Evolutionary conservation across 2,329 filamentous ascomycete species (phyloP).

Genomic region (Pyrenophora teres): DNA sequence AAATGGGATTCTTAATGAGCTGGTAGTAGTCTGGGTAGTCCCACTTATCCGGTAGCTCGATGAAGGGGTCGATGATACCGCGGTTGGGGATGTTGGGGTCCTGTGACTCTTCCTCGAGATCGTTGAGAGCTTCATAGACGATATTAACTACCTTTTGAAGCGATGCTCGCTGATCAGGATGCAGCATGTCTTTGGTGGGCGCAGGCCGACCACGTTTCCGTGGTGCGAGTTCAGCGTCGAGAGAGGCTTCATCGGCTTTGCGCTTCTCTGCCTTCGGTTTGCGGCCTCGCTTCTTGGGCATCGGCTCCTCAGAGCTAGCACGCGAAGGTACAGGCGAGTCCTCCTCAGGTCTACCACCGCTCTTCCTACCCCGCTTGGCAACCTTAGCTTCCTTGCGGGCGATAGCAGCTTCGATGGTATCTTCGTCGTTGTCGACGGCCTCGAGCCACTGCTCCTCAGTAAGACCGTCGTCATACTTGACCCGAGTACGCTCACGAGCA

Average conservation of each 20-base stretch:
- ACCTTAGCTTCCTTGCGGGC: constrained; percentile 86
- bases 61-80: constrained; percentile 89
- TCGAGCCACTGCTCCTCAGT: constrained; percentile 99
- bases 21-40: constrained; percentile 95
- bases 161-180: constrained; percentile 70
- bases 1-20: constrained; percentile 89
- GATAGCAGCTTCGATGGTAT: constrained; percentile 89
- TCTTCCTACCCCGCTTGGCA: constrained; percentile 77
- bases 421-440: constrained; percentile 92
- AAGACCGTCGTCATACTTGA: constrained; percentile 94
- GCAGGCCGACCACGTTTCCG: constrained; percentile 68
- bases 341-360: constrained; percentile 63
- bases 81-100: constrained; percentile 66
- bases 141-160: constrained; percentile 79
- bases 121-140: constrained; percentile 80
- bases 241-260: constrained; percentile 73
- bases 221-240: constrained; percentile 66
- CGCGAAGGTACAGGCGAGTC: constrained; percentile 79
- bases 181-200: constrained; percentile 71
- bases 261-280: constrained; percentile 82
- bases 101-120: constrained; percentile 76
- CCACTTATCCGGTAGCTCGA: constrained; percentile 85
- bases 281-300: constrained; percentile 78
- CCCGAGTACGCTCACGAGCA: constrained; percentile 90
- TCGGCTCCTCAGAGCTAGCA: constrained; percentile 80